Base-by-base conservation (phyloP, 768 basidiomycete genomes). In the Boletus barrowsii region DNA sequence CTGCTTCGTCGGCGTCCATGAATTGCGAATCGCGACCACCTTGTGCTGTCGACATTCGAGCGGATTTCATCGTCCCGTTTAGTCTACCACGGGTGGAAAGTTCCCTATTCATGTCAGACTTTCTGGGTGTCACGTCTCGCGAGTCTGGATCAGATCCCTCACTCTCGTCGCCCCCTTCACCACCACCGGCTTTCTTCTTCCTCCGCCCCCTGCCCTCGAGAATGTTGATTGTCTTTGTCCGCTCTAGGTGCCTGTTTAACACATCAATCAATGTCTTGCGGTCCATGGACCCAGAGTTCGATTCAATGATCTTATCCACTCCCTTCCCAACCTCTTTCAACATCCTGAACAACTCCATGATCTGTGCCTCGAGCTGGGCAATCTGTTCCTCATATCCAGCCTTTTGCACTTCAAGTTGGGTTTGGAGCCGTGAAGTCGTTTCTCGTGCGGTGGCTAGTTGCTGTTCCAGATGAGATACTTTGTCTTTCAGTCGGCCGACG, bases 331-430 rank as follows among this genome's bases (percentile, higher is more conserved):
- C 81, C 63, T 96, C 90, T 67, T 85, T 90, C 50, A 98, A 76
- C 93, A 97, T 96, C 61, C 88, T 80, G 75, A 95, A 98, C 17
- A 98, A 72, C 67, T 97, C 94, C 79, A 90, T 83, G 56, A 96
- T 95, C 75, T 97, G 91, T 13, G 87, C 81, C 66, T 97, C 93
- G 14, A 96, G 83, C 68, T 96, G 90, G 4, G 83, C 78, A 53
- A 98, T 92, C 61, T 84, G 84, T 53, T 93, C 90, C 65, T 95
- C 90, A 65, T 94, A 94, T 14, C 81, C 83, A 15, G 74, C 68
- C 68, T 87, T 90, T 73, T 94, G 90, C 39, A 80, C 79, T 60
- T 83, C 85, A 50, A 97, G 72, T 63, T 92, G 90, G 17, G 80
- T 81, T 63, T 92, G 87, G 10, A 97, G 75, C 46, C 87, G 78